Evolutionary conservation across 352 stramenopile species (phyloP).

Genomic region (Phytophthora tubulina): DNA sequence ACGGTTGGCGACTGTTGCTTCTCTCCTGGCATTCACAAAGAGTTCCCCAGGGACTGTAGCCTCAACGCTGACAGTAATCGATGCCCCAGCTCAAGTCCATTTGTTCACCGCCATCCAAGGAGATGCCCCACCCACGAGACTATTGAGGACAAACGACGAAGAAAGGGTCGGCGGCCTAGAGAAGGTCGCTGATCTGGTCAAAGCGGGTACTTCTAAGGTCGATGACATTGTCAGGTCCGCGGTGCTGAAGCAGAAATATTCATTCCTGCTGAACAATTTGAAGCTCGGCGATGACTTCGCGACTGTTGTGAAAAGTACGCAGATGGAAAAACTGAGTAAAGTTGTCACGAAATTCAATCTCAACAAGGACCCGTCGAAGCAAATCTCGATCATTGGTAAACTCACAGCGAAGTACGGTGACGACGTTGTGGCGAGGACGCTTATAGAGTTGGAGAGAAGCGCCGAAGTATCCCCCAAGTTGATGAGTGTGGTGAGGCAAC

Average conservation of each 20-base stretch:
- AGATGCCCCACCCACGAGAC: too few relatives aligned
- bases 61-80: too few relatives aligned
- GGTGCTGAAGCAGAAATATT: neutral
- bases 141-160: too few relatives aligned
- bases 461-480: neutral
- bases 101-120: too few relatives aligned
- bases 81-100: too few relatives aligned
- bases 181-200: too few relatives aligned
- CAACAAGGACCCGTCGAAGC: neutral
- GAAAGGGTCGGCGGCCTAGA: too few relatives aligned
- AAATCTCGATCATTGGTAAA: neutral
- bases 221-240: neutral
- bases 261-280: neutral
- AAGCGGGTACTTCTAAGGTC: neutral
- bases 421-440: neutral
- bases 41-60: too few relatives aligned
- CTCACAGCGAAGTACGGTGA: constrained; percentile 2
- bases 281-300: neutral
- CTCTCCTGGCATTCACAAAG: neutral
- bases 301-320: constrained; percentile 8
- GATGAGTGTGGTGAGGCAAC: neutral
- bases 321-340: neutral
- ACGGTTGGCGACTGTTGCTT: neutral
- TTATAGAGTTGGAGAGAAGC: neutral
- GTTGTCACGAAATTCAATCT: neutral